A percentile compares a stretch with the other conserved stretches of the same genome.
These are phyloP conservation scores for Fraxinus sp. DNA, from an alignment of 305 asterid species.

Conservation along the genomic window DNA sequence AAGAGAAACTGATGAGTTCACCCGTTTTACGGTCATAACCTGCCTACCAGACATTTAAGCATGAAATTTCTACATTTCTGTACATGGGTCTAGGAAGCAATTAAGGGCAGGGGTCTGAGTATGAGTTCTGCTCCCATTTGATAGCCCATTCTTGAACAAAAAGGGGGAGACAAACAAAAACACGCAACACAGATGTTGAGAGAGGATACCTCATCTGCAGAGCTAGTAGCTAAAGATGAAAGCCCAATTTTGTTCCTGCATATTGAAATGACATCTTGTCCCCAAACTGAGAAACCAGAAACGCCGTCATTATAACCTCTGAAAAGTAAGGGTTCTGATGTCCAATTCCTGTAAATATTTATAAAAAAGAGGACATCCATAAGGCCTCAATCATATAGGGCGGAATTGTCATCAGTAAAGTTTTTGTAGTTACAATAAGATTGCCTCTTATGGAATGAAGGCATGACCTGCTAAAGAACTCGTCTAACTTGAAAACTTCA, in stretches of 20 bases:
- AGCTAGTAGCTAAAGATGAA: conserved; percentile 59
- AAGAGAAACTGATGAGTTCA: background rate
- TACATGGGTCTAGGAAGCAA: background rate
- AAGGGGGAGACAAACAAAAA: conserved; percentile 1
- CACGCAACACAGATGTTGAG: background rate
- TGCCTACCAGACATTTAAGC: background rate
- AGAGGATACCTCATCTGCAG: conserved; percentile 59
- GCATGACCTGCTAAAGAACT: conserved; percentile 6
- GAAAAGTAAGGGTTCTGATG: conserved; percentile 60
- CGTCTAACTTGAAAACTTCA: conserved; percentile 7
- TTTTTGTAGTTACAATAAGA: background rate
- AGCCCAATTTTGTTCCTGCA: conserved; percentile 78
- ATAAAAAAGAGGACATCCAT: conserved; percentile 9
- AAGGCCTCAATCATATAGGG: conserved; percentile 19
- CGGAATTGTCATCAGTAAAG: background rate
- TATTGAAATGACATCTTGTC: conserved; percentile 83
- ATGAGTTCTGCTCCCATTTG: background rate
- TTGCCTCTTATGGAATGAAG: background rate
- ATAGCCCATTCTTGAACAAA: background rate
- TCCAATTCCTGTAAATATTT: conserved; percentile 59
- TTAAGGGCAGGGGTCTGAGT: background rate
- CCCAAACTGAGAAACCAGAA: conserved; percentile 90
- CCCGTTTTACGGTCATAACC: background rate
- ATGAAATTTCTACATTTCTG: background rate
- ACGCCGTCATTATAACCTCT: conserved; percentile 82